Base-by-base conservation (phyloP, 1,284 basidiomycete species). In the Marasmius fiardii region DNA sequence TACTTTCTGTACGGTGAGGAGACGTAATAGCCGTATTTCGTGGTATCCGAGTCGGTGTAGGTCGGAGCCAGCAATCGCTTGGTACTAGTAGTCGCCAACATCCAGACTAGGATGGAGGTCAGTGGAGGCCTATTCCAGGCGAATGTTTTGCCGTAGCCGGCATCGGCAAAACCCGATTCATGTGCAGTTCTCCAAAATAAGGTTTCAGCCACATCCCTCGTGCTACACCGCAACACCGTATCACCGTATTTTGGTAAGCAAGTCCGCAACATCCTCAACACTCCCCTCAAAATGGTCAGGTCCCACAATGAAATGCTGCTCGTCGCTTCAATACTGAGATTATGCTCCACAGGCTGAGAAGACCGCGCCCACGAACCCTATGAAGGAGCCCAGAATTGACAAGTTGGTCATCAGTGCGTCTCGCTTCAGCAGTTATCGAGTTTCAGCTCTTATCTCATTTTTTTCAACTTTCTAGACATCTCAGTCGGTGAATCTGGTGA, bases 401-500 rank as follows among this genome's bases (percentile, higher is more conserved):
- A 98, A 99, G 86, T 90, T 99, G 74, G 95, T 98, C 80, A 95
- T 99, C 86, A 99, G 93, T 96, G 75, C 69, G 93, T 91, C 35
- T 59, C 21, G 44, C 43, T 54, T 48, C 14, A 34, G 33, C 10
- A 10, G 11, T 51, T 52, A 24, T 54, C 23, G 49, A 37, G 53
- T 34, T 20, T 2, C 16, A 35, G 16, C 7, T 47, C 48, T 44
- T 31, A 37, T 37, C 51, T 52, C 11, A 41, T 39, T 34, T 34
- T 47, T 43, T 49, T 41, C 43, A 11, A 49, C 37, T 8, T 53
- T 20, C 63, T 52, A 96, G 94, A 99, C 89, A 99, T 99, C 79
- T 98, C 95, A 68, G 97, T 99, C 68, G 96, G 97, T 74, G 96
- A 98, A 83, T 98, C 95, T 67, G 96, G 96, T 81, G 96, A 99